Evolutionary conservation across 2,329 filamentous ascomycete species (phyloP), one percentile per base, ranked within the genome.

Genomic region (Fusarium sp.): DNA sequence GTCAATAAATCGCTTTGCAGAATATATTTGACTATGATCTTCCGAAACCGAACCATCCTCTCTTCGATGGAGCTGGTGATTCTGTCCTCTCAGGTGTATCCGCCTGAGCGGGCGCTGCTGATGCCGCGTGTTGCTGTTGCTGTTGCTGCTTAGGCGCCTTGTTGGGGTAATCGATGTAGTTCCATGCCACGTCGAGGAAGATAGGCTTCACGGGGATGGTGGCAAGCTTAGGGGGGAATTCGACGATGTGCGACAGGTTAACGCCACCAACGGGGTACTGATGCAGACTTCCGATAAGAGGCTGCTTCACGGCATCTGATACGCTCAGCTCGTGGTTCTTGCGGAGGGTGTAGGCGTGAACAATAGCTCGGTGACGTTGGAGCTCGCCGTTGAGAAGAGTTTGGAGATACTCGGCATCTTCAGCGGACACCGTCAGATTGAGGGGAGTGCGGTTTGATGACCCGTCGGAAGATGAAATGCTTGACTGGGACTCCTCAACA

Each of bases 151-250:
- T 76, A 12, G 81, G 79, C 38, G 82, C 75, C 76, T 90, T 90
- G 39, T 91, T 91, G 1, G 95, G 95, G 80, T 99, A 99, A 55
- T 94, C 91, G 71, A 99, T 95, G 81, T 98, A 98, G 81, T 98
- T 98, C 93, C 94, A 99, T 15, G 96, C 96, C 13, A 98, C 92
- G 80, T 99, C 96, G 67, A 98, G 90, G 87, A 98, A 98, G 39
- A 98, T 87, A 35, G 96, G 96, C 85, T 99, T 99, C 59, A 98
- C 92, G 0, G 96, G 95, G 44, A 98, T 90, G 4, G 93, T 88
- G 70, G 94, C 90, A 75, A 98, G 85, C 80, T 91, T 93, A 3
- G 96, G 95, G 18, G 96, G 96, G 82, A 95, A 98, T 9, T 91
- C 89, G 53, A 98, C 95, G 32, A 99, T 85, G 75, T 96, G 96